Evolutionary conservation across 1,284 basidiomycete species (phyloP).

Genomic region (Irpex sp.): DNA sequence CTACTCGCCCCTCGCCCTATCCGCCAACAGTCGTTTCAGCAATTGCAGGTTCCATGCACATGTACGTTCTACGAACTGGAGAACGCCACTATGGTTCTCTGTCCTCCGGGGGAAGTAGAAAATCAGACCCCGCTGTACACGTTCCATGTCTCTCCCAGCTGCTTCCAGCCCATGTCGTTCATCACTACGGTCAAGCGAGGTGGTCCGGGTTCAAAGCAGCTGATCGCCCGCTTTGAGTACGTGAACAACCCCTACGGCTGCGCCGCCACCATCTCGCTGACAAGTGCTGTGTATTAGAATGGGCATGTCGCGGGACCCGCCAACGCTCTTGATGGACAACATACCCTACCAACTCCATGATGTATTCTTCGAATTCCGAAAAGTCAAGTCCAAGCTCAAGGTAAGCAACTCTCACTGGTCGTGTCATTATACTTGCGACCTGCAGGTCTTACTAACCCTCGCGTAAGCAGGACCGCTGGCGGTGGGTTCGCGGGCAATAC

Average conservation of each 20-base stretch:
- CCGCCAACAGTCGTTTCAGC: background rate
- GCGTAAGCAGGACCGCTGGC: background rate
- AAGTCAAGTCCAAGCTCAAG: constrained; percentile 6
- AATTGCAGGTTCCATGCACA: constrained; percentile 4
- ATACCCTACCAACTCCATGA: constrained; percentile 7
- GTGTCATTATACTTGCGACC: background rate
- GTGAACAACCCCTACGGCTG: background rate
- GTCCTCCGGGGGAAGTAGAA: background rate
- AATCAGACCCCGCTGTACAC: constrained; percentile 11
- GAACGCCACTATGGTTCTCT: constrained; percentile 7
- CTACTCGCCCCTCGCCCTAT: background rate
- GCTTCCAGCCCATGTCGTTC: constrained; percentile 15
- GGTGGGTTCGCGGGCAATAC: background rate
- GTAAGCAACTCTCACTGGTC: background rate
- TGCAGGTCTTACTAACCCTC: background rate
- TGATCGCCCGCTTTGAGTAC: constrained; percentile 15
- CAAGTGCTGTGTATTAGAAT: constrained; percentile 1
- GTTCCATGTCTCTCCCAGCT: constrained; percentile 14
- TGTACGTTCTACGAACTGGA: constrained; percentile 4
- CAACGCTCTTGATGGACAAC: constrained; percentile 9
- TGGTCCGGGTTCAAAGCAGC: background rate
- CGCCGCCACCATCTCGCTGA: background rate
- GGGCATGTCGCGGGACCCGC: constrained; percentile 12
- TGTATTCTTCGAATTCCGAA: constrained; percentile 11
- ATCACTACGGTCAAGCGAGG: constrained; percentile 13